phyloP scores from a whole-genome alignment of 495 filamentous ascomycete species.

The Ramalina peruviana region DNA sequence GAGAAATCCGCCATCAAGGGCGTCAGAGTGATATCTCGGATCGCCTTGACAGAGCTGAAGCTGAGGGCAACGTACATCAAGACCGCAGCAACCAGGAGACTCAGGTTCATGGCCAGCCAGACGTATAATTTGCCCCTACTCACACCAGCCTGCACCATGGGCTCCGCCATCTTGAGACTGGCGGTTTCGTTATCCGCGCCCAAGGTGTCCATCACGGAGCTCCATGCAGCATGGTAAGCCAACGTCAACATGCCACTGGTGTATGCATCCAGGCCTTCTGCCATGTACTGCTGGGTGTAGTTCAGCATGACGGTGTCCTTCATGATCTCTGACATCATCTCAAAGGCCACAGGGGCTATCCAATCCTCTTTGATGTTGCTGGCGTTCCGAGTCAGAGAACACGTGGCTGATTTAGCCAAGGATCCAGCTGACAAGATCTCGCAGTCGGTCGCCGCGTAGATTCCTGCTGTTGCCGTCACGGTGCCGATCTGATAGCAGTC shows the following conservation, averaged over 20 bases:
- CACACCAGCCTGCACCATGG: neutral
- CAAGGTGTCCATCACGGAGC: neutral
- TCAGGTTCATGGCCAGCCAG: slow-evolving; percentile 1
- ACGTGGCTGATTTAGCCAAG: neutral
- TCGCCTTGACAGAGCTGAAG: neutral
- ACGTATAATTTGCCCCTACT: neutral
- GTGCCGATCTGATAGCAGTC: neutral
- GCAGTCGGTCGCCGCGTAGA: neutral
- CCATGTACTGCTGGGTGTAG: neutral
- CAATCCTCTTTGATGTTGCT: neutral
- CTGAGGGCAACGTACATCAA: neutral
- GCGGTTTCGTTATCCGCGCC: neutral
- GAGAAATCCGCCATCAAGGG: neutral
- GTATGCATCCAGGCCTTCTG: neutral
- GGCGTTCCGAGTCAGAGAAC: neutral
- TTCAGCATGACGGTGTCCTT: neutral
- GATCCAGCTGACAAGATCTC: neutral
- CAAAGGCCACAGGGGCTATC: neutral
- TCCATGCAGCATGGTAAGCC: neutral
- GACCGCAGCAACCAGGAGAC: neutral
- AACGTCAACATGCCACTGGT: neutral
- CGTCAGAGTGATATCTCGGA: neutral
- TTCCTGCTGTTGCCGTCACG: neutral
- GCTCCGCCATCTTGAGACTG: neutral
- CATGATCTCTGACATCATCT: neutral